Evolutionary conservation across 495 filamentous ascomycete genomes (phyloP), one percentile per base, ranked within the genome.

Genomic region (Aspergillus incahuasiensis): DNA sequence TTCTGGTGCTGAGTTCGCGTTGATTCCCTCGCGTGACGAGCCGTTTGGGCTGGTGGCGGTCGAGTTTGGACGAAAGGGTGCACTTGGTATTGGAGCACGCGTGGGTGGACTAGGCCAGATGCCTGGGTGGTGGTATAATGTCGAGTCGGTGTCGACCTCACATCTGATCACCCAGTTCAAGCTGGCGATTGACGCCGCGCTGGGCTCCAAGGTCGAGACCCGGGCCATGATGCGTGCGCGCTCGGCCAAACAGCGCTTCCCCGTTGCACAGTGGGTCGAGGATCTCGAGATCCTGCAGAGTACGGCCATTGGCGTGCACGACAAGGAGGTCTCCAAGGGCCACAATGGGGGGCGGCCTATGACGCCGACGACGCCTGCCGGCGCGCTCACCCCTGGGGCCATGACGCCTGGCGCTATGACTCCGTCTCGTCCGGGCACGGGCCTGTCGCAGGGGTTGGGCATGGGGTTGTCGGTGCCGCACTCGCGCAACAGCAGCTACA

Each of bases 31-130:
- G 12, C 82, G 87, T 54, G 87, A 91, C 58, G 87, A 91, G 65
- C 87, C 87, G 0, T 91, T 91, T 59, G 87, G 87, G 32, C 68
- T 91, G 15, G 87, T 90, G 1, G 87, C 87, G 28, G 87, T 91
- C 40, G 87, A 91, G 61, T 91, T 90, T 63, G 87, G 87, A 16
- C 76, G 87, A 16, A 89, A 90, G 64, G 87, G 87, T 47, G 87
- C 87, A 11, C 75, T 91, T 18, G 86, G 87, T 50, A 85, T 91
- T 35, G 87, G 87, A 19, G 83, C 85, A 21, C 65, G 78, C 20
- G 78, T 80, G 0, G 78, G 78, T 56, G 87, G 87, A 25, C 74
- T 91, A 18, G 87, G 87, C 1, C 83, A 88, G 57, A 89, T 90
- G 86, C 87, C 87, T n/a, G 86, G 87, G 28, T 89, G 76, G 85